Evolutionary conservation across 495 filamentous ascomycete species (phyloP).

Genomic region (Tuber indicum): DNA sequence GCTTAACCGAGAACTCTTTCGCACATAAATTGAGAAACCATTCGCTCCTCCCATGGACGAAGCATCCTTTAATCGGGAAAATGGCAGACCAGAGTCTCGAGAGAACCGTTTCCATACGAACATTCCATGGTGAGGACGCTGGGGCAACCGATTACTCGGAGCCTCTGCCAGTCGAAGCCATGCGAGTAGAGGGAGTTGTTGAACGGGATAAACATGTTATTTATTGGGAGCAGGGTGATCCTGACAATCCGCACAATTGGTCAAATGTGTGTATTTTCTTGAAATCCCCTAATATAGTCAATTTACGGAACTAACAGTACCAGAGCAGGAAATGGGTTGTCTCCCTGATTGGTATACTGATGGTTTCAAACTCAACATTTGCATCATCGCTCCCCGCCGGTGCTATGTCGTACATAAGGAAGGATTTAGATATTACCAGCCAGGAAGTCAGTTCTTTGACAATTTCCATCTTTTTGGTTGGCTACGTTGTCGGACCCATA

Average conservation of each 20-base stretch:
- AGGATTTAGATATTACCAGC: conserved; percentile 45
- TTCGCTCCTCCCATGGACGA: background rate
- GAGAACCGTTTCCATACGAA: conserved; percentile 26
- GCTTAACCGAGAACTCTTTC: background rate
- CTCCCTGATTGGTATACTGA: conserved; percentile 47
- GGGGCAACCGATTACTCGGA: conserved; percentile 22
- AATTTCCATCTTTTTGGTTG: conserved; percentile 51
- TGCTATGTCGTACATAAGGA: conserved; percentile 46
- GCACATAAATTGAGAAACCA: background rate
- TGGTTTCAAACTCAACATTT: conserved; percentile 53
- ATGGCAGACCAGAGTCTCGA: conserved; percentile 28
- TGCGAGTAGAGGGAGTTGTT: conserved; percentile 23
- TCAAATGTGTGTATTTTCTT: conserved; percentile 25
- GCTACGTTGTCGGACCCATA: conserved; percentile 51
- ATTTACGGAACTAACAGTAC: conserved; percentile 5
- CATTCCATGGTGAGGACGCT: conserved; percentile 18
- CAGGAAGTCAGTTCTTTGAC: conserved; percentile 48
- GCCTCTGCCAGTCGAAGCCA: conserved; percentile 17
- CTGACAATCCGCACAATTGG: conserved; percentile 54
- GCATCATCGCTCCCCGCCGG: conserved; percentile 51
- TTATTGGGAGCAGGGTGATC: conserved; percentile 47
- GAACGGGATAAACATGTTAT: conserved; percentile 23
- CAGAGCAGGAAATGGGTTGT: conserved; percentile 45
- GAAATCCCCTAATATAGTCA: conserved; percentile 4
- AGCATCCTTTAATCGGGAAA: background rate